Conservation (phyloP, 176 grass and related monocot genomes). For the Otatea glauca region DNA sequence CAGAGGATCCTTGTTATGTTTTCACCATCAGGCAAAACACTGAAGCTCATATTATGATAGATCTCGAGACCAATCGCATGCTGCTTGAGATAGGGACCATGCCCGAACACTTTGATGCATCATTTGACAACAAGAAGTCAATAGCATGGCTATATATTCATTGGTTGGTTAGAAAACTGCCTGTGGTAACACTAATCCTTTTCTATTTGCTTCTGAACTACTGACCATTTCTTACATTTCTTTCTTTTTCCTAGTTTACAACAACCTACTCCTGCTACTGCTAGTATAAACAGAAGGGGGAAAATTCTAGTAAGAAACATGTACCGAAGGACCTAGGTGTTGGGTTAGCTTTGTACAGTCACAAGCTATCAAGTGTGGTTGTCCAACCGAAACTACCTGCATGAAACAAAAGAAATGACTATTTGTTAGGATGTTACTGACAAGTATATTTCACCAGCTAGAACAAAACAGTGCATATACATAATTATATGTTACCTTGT, state of each 20-base stretch:
- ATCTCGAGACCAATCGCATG: not conserved
- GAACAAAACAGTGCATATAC: slow-evolving; percentile 7
- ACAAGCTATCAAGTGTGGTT: slow-evolving; percentile 21
- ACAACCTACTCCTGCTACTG: slow-evolving; percentile 37
- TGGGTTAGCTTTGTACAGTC: slow-evolving; percentile 65
- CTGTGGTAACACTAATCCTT: slow-evolving; percentile 43
- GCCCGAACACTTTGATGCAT: not conserved
- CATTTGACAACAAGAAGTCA: not conserved
- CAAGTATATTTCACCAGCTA: slow-evolving; percentile 9
- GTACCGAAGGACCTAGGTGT: slow-evolving; percentile 53
- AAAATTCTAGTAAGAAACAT: slow-evolving; percentile 42
- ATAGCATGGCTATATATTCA: slow-evolving; percentile 25
- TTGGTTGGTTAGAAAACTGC: slow-evolving; percentile 22
- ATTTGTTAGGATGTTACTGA: slow-evolving; percentile 17
- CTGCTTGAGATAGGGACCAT: not conserved
- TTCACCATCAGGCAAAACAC: not conserved
- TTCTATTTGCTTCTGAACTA: slow-evolving; percentile 46
- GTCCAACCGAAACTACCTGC: slow-evolving; percentile 35
- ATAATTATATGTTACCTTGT: slow-evolving; percentile 14
- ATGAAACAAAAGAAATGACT: slow-evolving; percentile 9
- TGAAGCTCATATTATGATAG: not conserved
- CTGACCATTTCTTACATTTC: slow-evolving; percentile 30
- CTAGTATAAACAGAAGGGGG: slow-evolving; percentile 45
- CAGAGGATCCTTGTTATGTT: not conserved
- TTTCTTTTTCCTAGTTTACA: slow-evolving; percentile 56